Base-by-base conservation (phyloP, 805 yeast genomes). In the Candida palmyrensis region DNA sequence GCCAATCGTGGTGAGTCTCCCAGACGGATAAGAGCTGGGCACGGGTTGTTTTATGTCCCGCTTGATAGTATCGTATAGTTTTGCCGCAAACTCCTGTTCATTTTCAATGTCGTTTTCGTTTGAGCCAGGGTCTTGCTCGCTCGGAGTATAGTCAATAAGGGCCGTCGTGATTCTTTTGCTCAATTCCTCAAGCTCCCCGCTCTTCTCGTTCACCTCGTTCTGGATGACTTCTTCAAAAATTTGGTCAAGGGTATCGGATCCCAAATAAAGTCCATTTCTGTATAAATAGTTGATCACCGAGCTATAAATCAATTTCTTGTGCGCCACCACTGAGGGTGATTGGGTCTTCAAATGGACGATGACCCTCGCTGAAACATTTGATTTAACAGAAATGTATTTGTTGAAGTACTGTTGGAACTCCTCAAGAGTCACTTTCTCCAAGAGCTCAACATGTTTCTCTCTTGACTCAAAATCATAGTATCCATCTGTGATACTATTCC, bases 381-480 rank as follows among this genome's bases (percentile, higher is more conserved):
- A 17, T 18, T 31, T 29, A 10, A 23, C 13, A 21, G 52, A 30
- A 13, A 83, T 62, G 37, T 59, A 64, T 3, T 57, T 45, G 17
- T 71, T 49, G 51, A 70, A 85, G 47, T 79, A 79, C 1, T 66
- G 64, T 18, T 75, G 44, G 23, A 88, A 59, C 18, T 88, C 82
- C 2, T 58, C 53, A 48, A 78, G 73, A 18, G 79, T 65, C 33
- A 87, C 53, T 3, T 48, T 48, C 32, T 71, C 68, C 34, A 87
- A 67, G 3, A 73, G 40, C 27, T 68, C 67, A 5, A 84, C 87
- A 38, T 79, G 80, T 29, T 64, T 59, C 24, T 66, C 73, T 37
- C 76, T 66, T 34, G 73, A 68, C 23, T 66, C 57, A 58, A 87
- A 90, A 52, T 90, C 86, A 50, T 82, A 89, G 56, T 66, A 82